phyloP scores from a whole-genome alignment of 805 yeast genomes.

The Teunomyces kruisii region DNA sequence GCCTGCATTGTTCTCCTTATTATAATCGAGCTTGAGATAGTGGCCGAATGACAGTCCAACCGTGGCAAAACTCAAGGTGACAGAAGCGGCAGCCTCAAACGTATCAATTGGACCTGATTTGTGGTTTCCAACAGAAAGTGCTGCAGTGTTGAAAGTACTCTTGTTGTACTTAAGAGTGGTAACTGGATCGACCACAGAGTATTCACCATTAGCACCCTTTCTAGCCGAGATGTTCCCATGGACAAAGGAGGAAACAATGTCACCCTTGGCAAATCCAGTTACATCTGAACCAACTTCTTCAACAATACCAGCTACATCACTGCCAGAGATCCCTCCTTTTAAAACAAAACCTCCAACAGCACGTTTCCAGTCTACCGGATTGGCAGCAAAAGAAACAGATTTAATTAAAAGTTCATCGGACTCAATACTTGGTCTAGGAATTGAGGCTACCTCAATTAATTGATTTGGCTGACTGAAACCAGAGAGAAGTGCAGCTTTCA shows the following conservation, averaged over 20 bases:
- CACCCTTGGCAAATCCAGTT: constrained; percentile 34
- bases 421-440: constrained; percentile 33
- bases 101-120: constrained; percentile 43
- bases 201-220: constrained; percentile 63
- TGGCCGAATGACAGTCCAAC: constrained; percentile 40
- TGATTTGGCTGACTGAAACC: constrained; percentile 2
- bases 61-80: constrained; percentile 56
- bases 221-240: constrained; percentile 53
- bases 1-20: constrained; percentile 13
- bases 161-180: constrained; percentile 31
- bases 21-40: constrained; percentile 25
- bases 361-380: constrained; percentile 76
- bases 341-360: constrained; percentile 37
- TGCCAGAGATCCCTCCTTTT: constrained; percentile 54
- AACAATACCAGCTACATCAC: constrained; percentile 61
- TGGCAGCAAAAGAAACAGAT: constrained; percentile 54
- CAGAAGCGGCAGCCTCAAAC: constrained; percentile 66
- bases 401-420: constrained; percentile 47
- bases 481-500: constrained; percentile 6
- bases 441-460: constrained; percentile 18
- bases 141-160: constrained; percentile 10
- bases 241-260: constrained; percentile 49
- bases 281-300: constrained; percentile 49
- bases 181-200: constrained; percentile 40
- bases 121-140: constrained; percentile 18